phyloP scores from a whole-genome alignment of 2,329 filamentous ascomycete genomes.

The Westerdykella ornata region DNA sequence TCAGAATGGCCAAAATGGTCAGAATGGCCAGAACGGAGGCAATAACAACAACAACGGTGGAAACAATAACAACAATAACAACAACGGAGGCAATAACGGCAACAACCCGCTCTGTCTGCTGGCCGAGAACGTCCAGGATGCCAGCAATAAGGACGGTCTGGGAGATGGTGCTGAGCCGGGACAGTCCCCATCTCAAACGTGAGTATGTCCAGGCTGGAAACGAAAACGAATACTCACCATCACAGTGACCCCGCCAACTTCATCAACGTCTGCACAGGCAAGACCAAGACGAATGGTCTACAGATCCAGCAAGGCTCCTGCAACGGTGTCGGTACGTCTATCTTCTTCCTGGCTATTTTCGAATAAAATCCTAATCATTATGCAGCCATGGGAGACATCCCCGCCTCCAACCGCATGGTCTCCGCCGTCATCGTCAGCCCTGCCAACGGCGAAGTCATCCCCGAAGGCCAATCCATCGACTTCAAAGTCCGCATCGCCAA shows the following conservation, averaged over 20 bases:
- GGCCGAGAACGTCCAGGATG: conserved; percentile 40
- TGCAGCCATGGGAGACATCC: conserved; percentile 52
- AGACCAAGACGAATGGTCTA: conserved; percentile 50
- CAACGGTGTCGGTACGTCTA: conserved; percentile 46
- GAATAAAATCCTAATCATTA: conserved; percentile 3
- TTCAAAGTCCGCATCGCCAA: conserved; percentile 46
- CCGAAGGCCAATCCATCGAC: conserved; percentile 41
- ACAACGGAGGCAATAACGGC: conserved; percentile 9
- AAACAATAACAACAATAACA: conserved; percentile 11
- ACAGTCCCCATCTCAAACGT: conserved; percentile 45
- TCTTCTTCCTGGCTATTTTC: conserved; percentile 1
- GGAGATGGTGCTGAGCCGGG: conserved; percentile 35
- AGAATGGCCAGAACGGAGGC: conserved; percentile 10
- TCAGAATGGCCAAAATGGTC: conserved; percentile 5
- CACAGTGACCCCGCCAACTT: conserved; percentile 49
- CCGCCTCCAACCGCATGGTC: conserved; percentile 47
- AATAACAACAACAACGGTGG: conserved; percentile 3
- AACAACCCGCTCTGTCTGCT: conserved; percentile 26
- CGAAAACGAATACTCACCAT: conserved; percentile 4
- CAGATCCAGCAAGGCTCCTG: conserved; percentile 49
- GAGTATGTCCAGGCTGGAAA: conserved; percentile 9
- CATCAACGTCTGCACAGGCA: conserved; percentile 54
- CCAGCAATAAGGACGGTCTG: conserved; percentile 38
- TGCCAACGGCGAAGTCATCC: conserved; percentile 37
- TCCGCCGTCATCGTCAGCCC: conserved; percentile 49